Evolutionary conservation across 495 filamentous ascomycete species (phyloP).

Genomic region (Aspergillus diversus): DNA sequence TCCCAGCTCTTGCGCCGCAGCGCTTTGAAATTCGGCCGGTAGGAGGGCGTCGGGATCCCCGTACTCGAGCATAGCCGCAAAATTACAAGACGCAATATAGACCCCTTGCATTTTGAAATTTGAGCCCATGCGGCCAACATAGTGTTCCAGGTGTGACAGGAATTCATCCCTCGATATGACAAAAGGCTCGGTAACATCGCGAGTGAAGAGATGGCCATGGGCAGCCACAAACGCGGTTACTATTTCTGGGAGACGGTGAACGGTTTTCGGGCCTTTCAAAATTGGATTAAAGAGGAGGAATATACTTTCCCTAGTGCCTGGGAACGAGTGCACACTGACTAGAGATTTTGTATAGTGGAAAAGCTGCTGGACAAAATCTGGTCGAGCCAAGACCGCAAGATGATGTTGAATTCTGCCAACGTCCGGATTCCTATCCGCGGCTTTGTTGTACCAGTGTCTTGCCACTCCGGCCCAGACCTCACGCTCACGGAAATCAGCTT

Average conservation of each 20-base stretch:
- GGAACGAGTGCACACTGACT: slow-evolving; percentile 55
- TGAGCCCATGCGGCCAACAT: slow-evolving; percentile 59
- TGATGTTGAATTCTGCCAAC: slow-evolving; percentile 84
- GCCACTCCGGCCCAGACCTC: slow-evolving; percentile 81
- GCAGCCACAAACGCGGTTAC: slow-evolving; percentile 61
- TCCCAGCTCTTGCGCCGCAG: slow-evolving; percentile 39
- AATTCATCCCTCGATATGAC: slow-evolving; percentile 53
- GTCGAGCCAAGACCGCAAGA: slow-evolving; percentile 77
- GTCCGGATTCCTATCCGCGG: slow-evolving; percentile 69
- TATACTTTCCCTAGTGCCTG: slow-evolving; percentile 68
- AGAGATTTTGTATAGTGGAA: slow-evolving; percentile 69
- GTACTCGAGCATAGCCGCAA: slow-evolving; percentile 62
- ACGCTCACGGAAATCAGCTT: slow-evolving; percentile 68
- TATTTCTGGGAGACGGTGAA: slow-evolving; percentile 36
- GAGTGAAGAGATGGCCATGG: slow-evolving; percentile 68
- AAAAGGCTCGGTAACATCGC: slow-evolving; percentile 52
- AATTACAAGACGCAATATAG: slow-evolving; percentile 54
- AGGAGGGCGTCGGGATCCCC: slow-evolving; percentile 55
- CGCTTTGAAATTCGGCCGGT: slow-evolving; percentile 43
- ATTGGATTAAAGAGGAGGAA: slow-evolving; percentile 71
- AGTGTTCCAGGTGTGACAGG: slow-evolving; percentile 53
- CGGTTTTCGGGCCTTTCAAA: slow-evolving; percentile 38
- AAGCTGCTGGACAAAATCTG: slow-evolving; percentile 72
- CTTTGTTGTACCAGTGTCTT: slow-evolving; percentile 79
- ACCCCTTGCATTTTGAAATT: slow-evolving; percentile 69